Base-by-base conservation (phyloP, 2,329 filamentous ascomycete species). In the Fonsecaea multimorphosa region DNA sequence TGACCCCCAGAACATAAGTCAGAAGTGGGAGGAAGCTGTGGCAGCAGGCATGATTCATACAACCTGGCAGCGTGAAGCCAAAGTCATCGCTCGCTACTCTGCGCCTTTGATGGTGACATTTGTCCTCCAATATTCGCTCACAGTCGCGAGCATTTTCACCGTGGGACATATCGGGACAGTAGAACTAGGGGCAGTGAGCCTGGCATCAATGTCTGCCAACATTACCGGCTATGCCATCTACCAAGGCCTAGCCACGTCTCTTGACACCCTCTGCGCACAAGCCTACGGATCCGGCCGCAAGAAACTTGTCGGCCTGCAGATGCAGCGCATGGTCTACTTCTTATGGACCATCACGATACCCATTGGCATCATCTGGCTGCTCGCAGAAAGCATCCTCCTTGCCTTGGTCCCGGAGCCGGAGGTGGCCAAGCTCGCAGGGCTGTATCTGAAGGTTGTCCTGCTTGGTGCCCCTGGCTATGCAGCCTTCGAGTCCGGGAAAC, bases 241-340 rank as follows among this genome's bases (percentile, higher is more conserved):
- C 74, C 90, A 93, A 74, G 71, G 71, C 8, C 84, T 98, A 14
- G 90, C 93, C 0, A 98, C 94, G 3, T 92, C 90, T 69, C 83
- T 98, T 40, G 94, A 98, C 78, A 98, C 94, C 0, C 87, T 98
- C 1, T 97, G 94, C 76, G 87, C 94, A 0, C 94, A 98, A 78
- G 94, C 95, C 0, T 98, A 96, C 75, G 94, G 95, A 1, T 96
- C 91, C 0, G 94, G 94, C 0, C 91, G 90, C 76, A 96, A 91
- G 75, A 91, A 93, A 71, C 86, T 98, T 4, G 94, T 98, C 65
- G 94, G 91, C 1, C 77, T 95, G 61, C 91, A 95, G 73, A 84
- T 92, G 68, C 91, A 95, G 78, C 85, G 91, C 63, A 94, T 94
- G 91, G 82, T 91, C 1, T 90, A 84, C 74, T 93, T 95, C 74